phyloP scores from a whole-genome alignment of 2,329 filamentous ascomycete genomes.

The Ophiostoma himal-ulmi region DNA sequence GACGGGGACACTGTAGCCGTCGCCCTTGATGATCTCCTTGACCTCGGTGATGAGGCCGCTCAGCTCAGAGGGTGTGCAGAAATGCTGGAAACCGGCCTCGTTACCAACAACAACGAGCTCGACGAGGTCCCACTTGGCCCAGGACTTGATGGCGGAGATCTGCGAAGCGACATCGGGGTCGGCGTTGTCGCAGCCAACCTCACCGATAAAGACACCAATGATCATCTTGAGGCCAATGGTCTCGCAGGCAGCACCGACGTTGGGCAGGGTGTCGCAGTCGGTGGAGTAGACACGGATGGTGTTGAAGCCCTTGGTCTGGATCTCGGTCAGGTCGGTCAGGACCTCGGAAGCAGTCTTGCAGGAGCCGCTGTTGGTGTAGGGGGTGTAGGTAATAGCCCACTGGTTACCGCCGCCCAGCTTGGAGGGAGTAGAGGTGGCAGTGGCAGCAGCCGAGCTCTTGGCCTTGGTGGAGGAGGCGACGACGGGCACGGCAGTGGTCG shows the following conservation, averaged over 20 bases:
- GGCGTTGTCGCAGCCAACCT: constrained; percentile 52
- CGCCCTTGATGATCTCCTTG: constrained; percentile 55
- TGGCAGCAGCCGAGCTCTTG: constrained; percentile 24
- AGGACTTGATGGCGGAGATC: constrained; percentile 64
- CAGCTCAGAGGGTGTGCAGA: constrained; percentile 59
- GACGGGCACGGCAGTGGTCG: constrained; percentile 26
- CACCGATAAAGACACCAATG: constrained; percentile 79
- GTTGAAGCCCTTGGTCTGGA: constrained; percentile 62
- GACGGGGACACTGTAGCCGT: constrained; percentile 66
- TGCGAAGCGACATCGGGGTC: constrained; percentile 62
- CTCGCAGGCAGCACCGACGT: constrained; percentile 64
- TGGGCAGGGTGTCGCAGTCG: constrained; percentile 76
- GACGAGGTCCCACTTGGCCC: constrained; percentile 69
- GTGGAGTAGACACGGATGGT: constrained; percentile 81
- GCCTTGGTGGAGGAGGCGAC: constrained; percentile 29
- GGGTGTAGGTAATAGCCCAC: constrained; percentile 76
- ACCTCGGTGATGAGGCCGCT: constrained; percentile 62
- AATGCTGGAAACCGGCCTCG: constrained; percentile 76
- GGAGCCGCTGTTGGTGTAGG: constrained; percentile 53
- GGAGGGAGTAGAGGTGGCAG: constrained; percentile 27
- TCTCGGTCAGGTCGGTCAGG: constrained; percentile 53
- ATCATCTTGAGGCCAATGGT: constrained; percentile 70
- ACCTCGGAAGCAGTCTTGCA: constrained; percentile 63
- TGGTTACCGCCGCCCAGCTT: constrained; percentile 43
- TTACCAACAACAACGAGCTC: constrained; percentile 83